phyloP scores from a whole-genome alignment of 306 rosid genomes.

The Fragaria ananassa region DNA sequence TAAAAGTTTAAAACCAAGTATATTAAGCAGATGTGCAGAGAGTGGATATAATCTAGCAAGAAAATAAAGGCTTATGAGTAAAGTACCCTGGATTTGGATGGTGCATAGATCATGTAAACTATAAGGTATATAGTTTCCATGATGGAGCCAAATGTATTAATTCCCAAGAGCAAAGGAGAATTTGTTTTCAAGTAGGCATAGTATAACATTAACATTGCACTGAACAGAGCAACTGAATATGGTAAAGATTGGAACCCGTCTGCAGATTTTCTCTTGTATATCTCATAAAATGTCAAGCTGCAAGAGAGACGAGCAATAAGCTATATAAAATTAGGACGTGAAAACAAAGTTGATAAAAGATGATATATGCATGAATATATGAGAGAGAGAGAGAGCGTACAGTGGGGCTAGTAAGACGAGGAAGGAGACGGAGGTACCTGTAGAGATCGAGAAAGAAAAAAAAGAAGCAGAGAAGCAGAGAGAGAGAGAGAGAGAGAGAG shows the following conservation, averaged over 20 bases:
- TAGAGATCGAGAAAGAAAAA: no score
- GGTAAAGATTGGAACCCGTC: slow-evolving; percentile 35
- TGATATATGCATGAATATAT: not conserved
- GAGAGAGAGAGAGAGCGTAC: slow-evolving; percentile 12
- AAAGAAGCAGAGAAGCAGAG: not conserved
- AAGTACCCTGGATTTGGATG: slow-evolving; percentile 26
- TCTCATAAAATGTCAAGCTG: slow-evolving; percentile 39
- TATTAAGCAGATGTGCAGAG: no score
- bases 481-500: no score
- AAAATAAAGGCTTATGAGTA: not conserved
- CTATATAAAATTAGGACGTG: no score
- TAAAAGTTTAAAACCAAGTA: not conserved
- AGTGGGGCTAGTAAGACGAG: slow-evolving; percentile 33
- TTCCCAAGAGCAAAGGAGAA: slow-evolving; percentile 25
- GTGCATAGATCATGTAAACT: slow-evolving; percentile 28
- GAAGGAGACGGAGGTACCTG: slow-evolving; percentile 28
- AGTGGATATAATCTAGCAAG: not conserved
- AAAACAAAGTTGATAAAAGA: not conserved
- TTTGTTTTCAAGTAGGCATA: slow-evolving; percentile 32
- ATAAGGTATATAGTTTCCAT: slow-evolving; percentile 29
- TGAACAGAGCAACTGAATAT: slow-evolving; percentile 42
- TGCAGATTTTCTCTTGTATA: slow-evolving; percentile 31
- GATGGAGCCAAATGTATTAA: slow-evolving; percentile 29
- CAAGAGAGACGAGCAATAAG: not conserved
- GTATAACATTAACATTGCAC: slow-evolving; percentile 36